Evolutionary conservation across 176 grass and related monocot species (phyloP).

Genomic region (Juncus inflexus): DNA sequence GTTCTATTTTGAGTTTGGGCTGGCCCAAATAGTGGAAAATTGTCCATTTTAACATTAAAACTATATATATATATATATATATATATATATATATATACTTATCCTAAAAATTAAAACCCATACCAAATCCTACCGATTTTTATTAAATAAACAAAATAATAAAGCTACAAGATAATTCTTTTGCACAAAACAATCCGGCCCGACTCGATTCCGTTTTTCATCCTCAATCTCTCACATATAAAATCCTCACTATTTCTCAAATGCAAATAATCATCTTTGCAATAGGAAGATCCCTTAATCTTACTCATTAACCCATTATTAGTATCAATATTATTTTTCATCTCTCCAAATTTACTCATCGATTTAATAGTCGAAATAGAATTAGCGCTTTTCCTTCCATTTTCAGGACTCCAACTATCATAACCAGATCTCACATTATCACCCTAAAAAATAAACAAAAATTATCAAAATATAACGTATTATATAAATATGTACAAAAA

Average conservation of each 20-base stretch:
- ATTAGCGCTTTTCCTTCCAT: constrained; percentile 22
- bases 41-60: too few relatives aligned
- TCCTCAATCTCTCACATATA: constrained; percentile 58
- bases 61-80: too few relatives aligned
- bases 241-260: constrained; percentile 47
- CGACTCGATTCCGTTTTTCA: constrained; percentile 50
- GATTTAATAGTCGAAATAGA: constrained; percentile 28
- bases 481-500: not conserved
- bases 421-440: constrained; percentile 47
- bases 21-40: too few relatives aligned
- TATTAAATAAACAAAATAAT: not conserved
- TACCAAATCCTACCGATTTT: not conserved
- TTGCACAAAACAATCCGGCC: constrained; percentile 60
- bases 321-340: not conserved
- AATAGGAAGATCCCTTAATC: constrained; percentile 31
- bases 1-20: too few relatives aligned
- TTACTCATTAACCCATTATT: constrained; percentile 23
- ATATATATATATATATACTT: too few relatives aligned
- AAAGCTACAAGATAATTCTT: constrained; percentile 34
- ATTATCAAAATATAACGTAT: not conserved
- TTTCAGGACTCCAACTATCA: constrained; percentile 71
- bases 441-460: constrained; percentile 41
- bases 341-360: constrained; percentile 29
- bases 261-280: constrained; percentile 66
- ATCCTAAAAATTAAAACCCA: not conserved